Conservation (phyloP, 768 basidiomycete genomes). For the Termitomyces sp. region DNA sequence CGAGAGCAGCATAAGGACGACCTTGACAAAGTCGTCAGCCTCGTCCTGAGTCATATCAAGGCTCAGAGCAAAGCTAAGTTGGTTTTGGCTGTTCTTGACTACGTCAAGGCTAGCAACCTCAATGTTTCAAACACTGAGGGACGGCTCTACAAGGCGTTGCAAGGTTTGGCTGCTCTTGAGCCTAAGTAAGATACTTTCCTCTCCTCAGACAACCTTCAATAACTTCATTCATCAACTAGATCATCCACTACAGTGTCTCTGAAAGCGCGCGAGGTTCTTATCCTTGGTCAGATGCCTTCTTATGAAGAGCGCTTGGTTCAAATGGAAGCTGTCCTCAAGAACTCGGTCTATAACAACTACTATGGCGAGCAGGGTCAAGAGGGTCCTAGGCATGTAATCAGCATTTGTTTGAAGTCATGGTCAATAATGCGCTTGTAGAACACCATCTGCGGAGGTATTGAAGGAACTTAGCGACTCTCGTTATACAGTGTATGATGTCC, state of each 20-base stretch:
- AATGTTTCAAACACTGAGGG: constrained; percentile 74
- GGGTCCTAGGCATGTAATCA: constrained; percentile 45
- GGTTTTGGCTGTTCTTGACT: constrained; percentile 79
- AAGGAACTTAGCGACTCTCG: constrained; percentile 93
- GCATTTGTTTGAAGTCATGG: neutral
- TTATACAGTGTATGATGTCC: constrained; percentile 95
- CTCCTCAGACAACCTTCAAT: neutral
- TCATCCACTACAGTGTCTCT: constrained; percentile 89
- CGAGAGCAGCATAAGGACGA: constrained; percentile 92
- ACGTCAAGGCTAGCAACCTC: constrained; percentile 77
- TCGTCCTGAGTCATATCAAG: constrained; percentile 95
- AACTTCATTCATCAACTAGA: constrained; percentile 28
- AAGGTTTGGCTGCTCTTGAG: constrained; percentile 80
- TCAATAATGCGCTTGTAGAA: constrained; percentile 35
- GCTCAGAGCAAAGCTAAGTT: constrained; percentile 90
- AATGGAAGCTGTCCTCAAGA: constrained; percentile 91
- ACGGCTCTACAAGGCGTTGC: constrained; percentile 68
- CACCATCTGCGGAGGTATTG: constrained; percentile 81
- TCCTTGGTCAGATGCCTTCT: constrained; percentile 93
- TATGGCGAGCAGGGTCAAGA: constrained; percentile 77
- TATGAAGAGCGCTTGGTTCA: constrained; percentile 91
- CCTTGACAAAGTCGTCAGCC: constrained; percentile 77
- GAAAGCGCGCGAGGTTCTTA: constrained; percentile 96
- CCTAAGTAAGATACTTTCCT: constrained; percentile 57
- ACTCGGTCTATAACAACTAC: constrained; percentile 78